Evolutionary conservation across 2,329 filamentous ascomycete genomes (phyloP), one percentile per base, ranked within the genome.

Genomic region (Penicillium sp.): DNA sequence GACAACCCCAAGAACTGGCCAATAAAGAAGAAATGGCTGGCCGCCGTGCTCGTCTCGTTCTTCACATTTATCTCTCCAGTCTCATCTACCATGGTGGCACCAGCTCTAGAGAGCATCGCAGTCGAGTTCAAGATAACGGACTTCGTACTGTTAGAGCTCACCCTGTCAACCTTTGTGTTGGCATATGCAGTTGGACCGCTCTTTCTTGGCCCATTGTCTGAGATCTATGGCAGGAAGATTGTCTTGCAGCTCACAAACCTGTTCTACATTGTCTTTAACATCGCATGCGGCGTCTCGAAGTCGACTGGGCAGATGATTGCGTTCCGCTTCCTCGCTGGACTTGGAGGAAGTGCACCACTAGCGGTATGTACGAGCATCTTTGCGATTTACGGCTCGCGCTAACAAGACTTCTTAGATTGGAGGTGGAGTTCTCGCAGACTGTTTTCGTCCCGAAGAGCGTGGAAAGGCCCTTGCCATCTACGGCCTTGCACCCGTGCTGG

Each of bases 21-120:
- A 0, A 75, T 73, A 31, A 75, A 71, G 37, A 82, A 79, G 68
- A 88, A 87, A 72, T 88, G 86, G 86, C 73, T 74, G 1, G 80
- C 81, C 25, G 81, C 83, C 2, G 74, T 85, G 38, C 76, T 85
- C 55, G 76, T 87, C 28, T 82, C 85, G 0, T 75, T 78, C 52
- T 87, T 87, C 69, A 86, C 85, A 2, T 81, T 88, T 63, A 84
- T 88, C 61, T 86, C 85, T 2, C 86, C 87, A 0, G 84, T 89
- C 31, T 85, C 86, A 1, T 86, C 84, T 5, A 84, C 84, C 39
- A 88, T 89, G 81, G 70, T 84, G 1, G 79, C 83, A 0, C 83
- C 83, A 0, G 82, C 79, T 0, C 66, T 89, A 39, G 69, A 71
- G 10, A 71, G 77, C 2, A 84, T 89, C 49, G 78, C 80, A 17